phyloP scores from a whole-genome alignment of 441 rosid species.

The Adansonia gregorii region DNA sequence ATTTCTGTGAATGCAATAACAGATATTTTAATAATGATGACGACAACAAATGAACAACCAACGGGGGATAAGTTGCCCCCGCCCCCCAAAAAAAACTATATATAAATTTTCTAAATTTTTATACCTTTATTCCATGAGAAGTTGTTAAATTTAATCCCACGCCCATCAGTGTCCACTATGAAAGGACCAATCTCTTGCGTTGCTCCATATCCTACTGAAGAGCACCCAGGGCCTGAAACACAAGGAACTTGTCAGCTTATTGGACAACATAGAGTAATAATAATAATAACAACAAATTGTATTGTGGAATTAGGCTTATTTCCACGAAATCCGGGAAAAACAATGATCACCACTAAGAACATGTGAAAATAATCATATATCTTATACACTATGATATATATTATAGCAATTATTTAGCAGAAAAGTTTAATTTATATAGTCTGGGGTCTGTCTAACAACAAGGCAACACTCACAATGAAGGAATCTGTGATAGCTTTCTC shows the following conservation, averaged over 20 bases:
- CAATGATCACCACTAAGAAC: conserved; percentile 1
- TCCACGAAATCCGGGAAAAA: conserved; percentile 11
- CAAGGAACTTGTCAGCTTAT: too few species aligned
- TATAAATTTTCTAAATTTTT: neutral
- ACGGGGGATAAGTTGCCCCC: too few species aligned
- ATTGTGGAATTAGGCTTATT: conserved; percentile 24
- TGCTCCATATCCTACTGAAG: conserved; percentile 93
- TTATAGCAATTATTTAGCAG: conserved; percentile 17
- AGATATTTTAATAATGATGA: neutral
- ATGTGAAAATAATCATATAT: too few species aligned
- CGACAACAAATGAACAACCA: neutral
- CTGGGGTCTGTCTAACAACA: conserved; percentile 20
- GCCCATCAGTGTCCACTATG: conserved; percentile 63
- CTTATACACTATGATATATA: neutral
- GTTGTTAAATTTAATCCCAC: conserved; percentile 57
- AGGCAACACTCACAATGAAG: conserved; percentile 24
- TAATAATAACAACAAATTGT: neutral
- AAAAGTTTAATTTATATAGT: neutral
- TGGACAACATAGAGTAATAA: too few species aligned
- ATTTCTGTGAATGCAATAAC: neutral
- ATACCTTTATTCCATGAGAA: conserved; percentile 79
- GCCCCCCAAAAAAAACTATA: too few species aligned
- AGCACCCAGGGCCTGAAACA: conserved; percentile 64
- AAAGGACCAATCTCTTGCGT: conserved; percentile 96
- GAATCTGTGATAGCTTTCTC: conserved; percentile 10